Conservation (phyloP, 2,329 filamentous ascomycete genomes). For the Amylocarpus encephaloides region DNA sequence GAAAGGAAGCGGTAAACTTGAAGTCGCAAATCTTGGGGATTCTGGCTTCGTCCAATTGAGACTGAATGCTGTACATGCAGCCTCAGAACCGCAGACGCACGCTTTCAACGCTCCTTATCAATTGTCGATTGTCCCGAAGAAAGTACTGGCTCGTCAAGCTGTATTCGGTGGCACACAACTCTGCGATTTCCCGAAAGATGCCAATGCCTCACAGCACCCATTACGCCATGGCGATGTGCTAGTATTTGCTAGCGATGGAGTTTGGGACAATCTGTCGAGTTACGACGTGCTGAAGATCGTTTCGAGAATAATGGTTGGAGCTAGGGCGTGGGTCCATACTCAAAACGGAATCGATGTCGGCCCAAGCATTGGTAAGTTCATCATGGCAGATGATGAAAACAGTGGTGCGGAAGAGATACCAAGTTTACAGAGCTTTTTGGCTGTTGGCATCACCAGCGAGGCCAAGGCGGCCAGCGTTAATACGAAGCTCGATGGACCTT, state of each 20-base stretch:
- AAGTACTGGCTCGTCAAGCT: slow-evolving; percentile 70
- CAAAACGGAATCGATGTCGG: slow-evolving; percentile 57
- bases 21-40: slow-evolving; percentile 92
- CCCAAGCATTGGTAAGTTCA: slow-evolving; percentile 50
- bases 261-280: slow-evolving; percentile 92
- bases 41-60: slow-evolving; percentile 87
- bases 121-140: slow-evolving; percentile 77
- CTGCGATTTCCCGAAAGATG: slow-evolving; percentile 77
- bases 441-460: slow-evolving; percentile 70
- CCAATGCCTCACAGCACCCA: slow-evolving; percentile 68
- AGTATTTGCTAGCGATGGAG: slow-evolving; percentile 89
- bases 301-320: slow-evolving; percentile 65
- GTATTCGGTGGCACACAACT: slow-evolving; percentile 79
- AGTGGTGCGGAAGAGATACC: slow-evolving; percentile 32
- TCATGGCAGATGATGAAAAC: slow-evolving; percentile 40
- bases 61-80: slow-evolving; percentile 76
- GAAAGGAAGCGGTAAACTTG: slow-evolving; percentile 64
- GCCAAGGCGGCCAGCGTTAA: slow-evolving; percentile 83
- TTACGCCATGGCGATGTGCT: slow-evolving; percentile 88
- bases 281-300: slow-evolving; percentile 81
- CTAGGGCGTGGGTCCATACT: slow-evolving; percentile 67
- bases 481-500: slow-evolving; percentile 77
- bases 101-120: slow-evolving; percentile 98
- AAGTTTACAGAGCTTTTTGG: slow-evolving; percentile 69
- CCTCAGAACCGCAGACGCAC: slow-evolving; percentile 84